Base-by-base conservation (phyloP, 2,329 filamentous ascomycete species). In the Diplodia intermedia region DNA sequence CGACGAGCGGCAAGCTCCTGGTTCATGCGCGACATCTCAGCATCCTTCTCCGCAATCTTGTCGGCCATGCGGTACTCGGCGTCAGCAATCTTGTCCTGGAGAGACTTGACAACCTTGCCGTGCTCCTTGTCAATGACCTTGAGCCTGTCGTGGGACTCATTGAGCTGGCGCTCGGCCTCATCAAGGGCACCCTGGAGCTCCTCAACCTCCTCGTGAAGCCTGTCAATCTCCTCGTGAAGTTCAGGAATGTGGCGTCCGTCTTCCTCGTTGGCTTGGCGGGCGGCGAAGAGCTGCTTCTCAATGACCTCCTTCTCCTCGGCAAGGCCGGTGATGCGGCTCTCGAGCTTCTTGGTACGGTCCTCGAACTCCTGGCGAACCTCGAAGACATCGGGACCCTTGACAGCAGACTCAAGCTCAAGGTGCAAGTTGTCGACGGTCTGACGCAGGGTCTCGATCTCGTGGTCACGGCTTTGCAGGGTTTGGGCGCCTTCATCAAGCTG, bases 21-120 rank as follows among this genome's bases (percentile, higher is more conserved):
- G 65, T 67, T 67, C 65, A 67, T 67, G n/a, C 65, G 65, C 3
- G 65, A 67, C 65, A 67, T 67, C 36, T 67, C 65, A 15, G 65
- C 65, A 23, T 67, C 65, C 31, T 67, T 67, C 26, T 67, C 65
- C 7, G 65, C 65, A 15, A 67, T 49, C 54, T 67, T 67, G 65
- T 67, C 65, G 54, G 65, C 65, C 54, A 60, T 40, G 26, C 36
- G 40, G 53, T 67, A 67, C 18, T 67, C 65, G 40, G 66, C 66
- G 38, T 67, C 66, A 11, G 66, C 55, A 20, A 67, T 53, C 66
- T 67, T 67, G 49, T 61, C 55, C 43, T 67, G 66, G 7, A 67
- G 55, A 9, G 55, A 60, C 47, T 67, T 67, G 56, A 67, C 29
- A n/a, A 67, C 54, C 65, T 60, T 67, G 14, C 33, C 43, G 43